phyloP scores from a whole-genome alignment of 2,329 filamentous ascomycete species.

The Rutstroemia sp. region DNA sequence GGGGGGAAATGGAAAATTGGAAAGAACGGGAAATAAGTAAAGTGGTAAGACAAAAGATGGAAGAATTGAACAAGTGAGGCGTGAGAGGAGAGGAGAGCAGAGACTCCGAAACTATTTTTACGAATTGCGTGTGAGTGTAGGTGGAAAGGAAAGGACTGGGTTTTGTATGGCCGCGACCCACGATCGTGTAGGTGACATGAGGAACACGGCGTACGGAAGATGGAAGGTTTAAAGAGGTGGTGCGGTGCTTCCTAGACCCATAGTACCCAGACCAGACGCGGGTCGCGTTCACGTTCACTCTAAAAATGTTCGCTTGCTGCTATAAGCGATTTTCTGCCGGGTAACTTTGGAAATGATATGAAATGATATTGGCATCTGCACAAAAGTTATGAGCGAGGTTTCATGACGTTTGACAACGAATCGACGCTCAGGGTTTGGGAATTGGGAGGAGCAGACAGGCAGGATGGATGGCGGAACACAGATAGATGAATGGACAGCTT shows the following conservation, averaged over 20 bases:
- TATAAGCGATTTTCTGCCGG: not conserved
- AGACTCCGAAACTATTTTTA: too few relatives aligned
- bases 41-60: not conserved
- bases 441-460: too few relatives aligned
- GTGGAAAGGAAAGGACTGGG: not conserved
- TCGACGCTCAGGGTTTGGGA: too few relatives aligned
- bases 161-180: slow-evolving; percentile 9
- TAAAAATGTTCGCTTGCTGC: slow-evolving; percentile 8
- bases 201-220: not conserved
- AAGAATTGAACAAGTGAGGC: not conserved
- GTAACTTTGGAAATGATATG: not conserved
- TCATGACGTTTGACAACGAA: too few relatives aligned
- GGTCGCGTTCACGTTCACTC: slow-evolving; percentile 6
- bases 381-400: too few relatives aligned
- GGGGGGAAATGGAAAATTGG: slow-evolving; percentile 15
- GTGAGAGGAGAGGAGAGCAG: too few relatives aligned
- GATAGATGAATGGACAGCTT: too few relatives aligned
- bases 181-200: slow-evolving; percentile 1
- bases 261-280: slow-evolving; percentile 7
- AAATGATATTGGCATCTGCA: too few relatives aligned
- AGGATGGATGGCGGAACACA: too few relatives aligned
- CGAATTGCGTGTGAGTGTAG: not conserved
- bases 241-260: not conserved
- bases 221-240: slow-evolving; percentile 4
- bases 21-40: not conserved